Conservation (phyloP, 352 stramenopile species). For the Globisporangium sylvaticum region DNA sequence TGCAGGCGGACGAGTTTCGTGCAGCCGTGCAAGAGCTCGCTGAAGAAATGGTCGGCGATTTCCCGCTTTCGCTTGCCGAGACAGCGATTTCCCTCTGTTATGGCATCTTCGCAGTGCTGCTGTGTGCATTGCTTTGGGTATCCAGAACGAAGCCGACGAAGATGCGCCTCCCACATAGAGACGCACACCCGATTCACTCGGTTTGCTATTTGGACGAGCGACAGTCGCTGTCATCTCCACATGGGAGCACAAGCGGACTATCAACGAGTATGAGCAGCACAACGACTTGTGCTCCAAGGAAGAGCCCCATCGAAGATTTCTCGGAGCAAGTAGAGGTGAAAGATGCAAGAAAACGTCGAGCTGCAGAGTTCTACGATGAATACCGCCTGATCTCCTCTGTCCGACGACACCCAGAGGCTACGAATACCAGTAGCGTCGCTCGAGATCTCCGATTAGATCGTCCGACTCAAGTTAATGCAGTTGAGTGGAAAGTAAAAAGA, state of each 20-base stretch:
- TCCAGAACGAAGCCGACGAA: background rate
- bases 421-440: background rate
- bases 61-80: background rate
- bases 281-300: background rate
- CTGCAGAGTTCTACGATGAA: background rate
- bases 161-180: background rate
- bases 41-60: background rate
- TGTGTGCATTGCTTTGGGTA: background rate
- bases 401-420: background rate
- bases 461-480: background rate
- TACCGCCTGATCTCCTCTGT: background rate
- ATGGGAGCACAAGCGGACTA: background rate
- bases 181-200: background rate
- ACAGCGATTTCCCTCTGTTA: constrained; percentile 1
- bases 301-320: background rate
- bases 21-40: background rate
- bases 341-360: background rate
- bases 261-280: background rate
- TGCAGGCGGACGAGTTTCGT: constrained; percentile 13
- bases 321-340: background rate
- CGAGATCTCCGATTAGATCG: background rate
- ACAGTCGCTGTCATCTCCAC: background rate
- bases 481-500: background rate
- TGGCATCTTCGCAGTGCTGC: background rate
- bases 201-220: background rate